Evolutionary conservation across 805 yeast genomes (phyloP), one percentile per base, ranked within the genome.

Genomic region (Cyberlindnera lachancei): DNA sequence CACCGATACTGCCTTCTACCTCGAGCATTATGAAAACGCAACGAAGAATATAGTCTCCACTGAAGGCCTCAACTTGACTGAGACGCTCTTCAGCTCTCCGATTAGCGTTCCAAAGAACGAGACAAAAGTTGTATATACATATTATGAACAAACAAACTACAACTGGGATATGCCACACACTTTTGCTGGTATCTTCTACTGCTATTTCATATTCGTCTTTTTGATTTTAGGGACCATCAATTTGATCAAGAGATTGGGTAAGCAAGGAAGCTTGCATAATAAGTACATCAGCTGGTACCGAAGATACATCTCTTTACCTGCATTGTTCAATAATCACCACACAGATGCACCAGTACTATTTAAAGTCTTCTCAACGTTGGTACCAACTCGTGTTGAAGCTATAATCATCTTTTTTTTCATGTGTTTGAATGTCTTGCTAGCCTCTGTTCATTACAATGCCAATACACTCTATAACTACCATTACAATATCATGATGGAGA

Each of bases 171-270:
- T 19, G 25, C 38, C 42, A 15, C 31, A 34, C 5, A 5, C 33
- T 5, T 41, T 44, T 56, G 53, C 46, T 5, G 58, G 53, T 28
- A 56, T 55, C 5, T 43, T 67, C 20, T 39, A 59, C 32, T 48
- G 52, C 7, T 68, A 56, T 43, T 69, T 69, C 59, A 53, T 54
- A 12, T 13, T 58, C 3, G 54, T 66, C 1, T 46, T 68, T 41
- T n/a, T 64, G 0, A 22, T 62, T 14, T 58, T 62, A 15, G 56
- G 60, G 11, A n/a, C 48, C 5, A 41, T 40, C 44, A 62, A 63
- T 33, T 55, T 36, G 32, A 46, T 54, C 36, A 52, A 41, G 25
- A 40, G 30, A 21, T 34, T 42, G 4, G 58, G 58, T 1, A 30
- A 34, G 7, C 39, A 38, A 9, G 36, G 38, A 9, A 25, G 30